Base-by-base conservation (phyloP, 176 grass and related monocot species). In the Zoysia japonica region DNA sequence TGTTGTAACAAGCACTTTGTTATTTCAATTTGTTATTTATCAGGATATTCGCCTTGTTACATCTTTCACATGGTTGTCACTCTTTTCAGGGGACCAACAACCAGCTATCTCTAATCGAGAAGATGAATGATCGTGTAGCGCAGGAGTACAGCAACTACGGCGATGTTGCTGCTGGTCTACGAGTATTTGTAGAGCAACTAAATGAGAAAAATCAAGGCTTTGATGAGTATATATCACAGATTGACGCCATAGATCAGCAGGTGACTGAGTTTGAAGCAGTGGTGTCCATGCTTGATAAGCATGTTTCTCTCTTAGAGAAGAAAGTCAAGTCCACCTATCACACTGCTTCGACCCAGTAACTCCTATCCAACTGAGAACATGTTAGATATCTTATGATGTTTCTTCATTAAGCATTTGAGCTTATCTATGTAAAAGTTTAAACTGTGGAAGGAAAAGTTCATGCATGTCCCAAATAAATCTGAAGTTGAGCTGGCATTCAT, bases 131-230 rank as follows among this genome's bases (percentile, higher is more conserved):
- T 7, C 85, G 78, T 1, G 90, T 99, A 28, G 63, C 84, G 0
- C 82, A 91, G 65, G 96, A 95, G 48, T 99, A 99, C 84, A 90
- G 47, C 42, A 83, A 52, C n/a, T 89, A 89, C 0, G 90, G 92
- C 70, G 96, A 99, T 53, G 86, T 95, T 51, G 88, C 90, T 6
- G 92, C 96, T 55, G 92, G 96, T 12, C 71, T 99, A 19, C 74
- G 92, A n/a, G 96, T 99, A 20, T 99, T 99, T 43, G 90, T 99
- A 9, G 96, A 99, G 72, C 86, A 95, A 28, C 80, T 99, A 61
- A 93, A 91, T 38, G 83, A 91, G 80, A 99, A 99, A 39, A 99
- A 85, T 60, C 78, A 53, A 45, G 67, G 90, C 54, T 99, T 95
- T 13, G 88, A 87, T 0, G 90, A 93, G 78, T 95, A 93, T 8